A percentile compares a stretch with the other conserved stretches of the same genome.
Evolutionary conservation across 306 rosid species (phyloP).

Genomic region (Arachis stenosperma): DNA sequence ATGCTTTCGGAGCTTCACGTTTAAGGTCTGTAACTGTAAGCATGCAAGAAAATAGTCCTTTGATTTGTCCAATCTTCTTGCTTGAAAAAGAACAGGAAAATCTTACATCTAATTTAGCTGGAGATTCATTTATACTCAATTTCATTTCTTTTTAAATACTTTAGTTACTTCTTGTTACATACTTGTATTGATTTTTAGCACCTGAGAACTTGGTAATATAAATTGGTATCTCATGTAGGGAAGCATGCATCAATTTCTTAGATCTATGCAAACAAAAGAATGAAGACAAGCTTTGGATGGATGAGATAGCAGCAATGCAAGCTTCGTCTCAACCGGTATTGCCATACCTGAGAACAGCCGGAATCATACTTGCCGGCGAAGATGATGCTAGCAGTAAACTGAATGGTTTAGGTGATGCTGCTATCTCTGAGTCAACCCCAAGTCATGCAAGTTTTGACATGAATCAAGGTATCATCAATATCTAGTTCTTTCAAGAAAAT

Average conservation of each 20-base stretch:
- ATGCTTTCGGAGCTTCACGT: constrained; percentile 96
- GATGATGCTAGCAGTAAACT: constrained; percentile 61
- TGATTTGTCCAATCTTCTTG: constrained; percentile 26
- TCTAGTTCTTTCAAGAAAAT: constrained; percentile 11
- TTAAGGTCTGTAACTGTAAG: constrained; percentile 63
- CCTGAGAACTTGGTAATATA: constrained; percentile 20
- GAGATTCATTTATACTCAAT: constrained; percentile 15
- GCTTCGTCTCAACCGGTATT: constrained; percentile 68
- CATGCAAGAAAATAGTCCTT: constrained; percentile 17
- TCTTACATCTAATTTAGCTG: neutral
- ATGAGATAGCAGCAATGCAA: constrained; percentile 97
- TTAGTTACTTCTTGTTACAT: neutral
- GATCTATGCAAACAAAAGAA: constrained; percentile 92
- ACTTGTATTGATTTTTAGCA: neutral
- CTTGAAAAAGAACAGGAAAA: neutral
- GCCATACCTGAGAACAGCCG: constrained; percentile 79
- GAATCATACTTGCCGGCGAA: constrained; percentile 91
- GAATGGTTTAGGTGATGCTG: constrained; percentile 55
- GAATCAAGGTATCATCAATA: constrained; percentile 67
- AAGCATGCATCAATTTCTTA: constrained; percentile 87
- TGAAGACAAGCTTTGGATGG: constrained; percentile 91
- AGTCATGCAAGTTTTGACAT: constrained; percentile 85
- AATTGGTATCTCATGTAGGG: constrained; percentile 56
- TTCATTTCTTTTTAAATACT: neutral
- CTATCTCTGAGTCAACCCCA: constrained; percentile 71